Base-by-base conservation (phyloP, 108 stramenopile species). In the Seminavis robusta region DNA sequence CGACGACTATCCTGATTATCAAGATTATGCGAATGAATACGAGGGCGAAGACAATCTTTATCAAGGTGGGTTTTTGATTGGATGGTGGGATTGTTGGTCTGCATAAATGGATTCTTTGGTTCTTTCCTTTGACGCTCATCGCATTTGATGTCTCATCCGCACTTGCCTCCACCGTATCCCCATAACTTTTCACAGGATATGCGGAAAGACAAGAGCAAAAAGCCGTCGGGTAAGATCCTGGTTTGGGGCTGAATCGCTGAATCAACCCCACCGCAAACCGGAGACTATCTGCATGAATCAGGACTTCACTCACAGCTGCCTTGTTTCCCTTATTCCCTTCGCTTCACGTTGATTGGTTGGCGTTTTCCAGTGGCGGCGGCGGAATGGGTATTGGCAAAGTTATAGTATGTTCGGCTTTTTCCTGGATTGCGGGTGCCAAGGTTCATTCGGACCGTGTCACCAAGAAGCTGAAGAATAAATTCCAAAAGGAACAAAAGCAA, bases 401-500 rank as follows among this genome's bases (percentile, higher is more conserved):
- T 26, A 50, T 77, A 6, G 29, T 72, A 7, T 63, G 73, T 33
- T 80, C 74, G 16, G 80, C 64, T 19, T 66, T 58, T 19, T 65
- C 74, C 9, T 89, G 86, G 73, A 41, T 86, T 17, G 51, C 80
- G 47, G 92, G 87, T 24, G 87, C 76, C 16, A 78, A 81, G 52
- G 56, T 84, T 47, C 88, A 93, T 67, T 71, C 77, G 9, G 69
- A 81, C 1, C 68, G 83, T 11, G 77, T 77, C 8, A 57, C 78
- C 17, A 86, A 89, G 55, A 77, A 79, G 49, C 26, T 88, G 19
- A 88, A 79, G 70, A 56, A 62, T 54, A 86, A 89, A 63, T 83
- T 84, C 52, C 61, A 79, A 64, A 75, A 78, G 56, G 89, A 90
- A 60, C 84, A 88, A 76, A 94, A 94, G 68, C 61, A 81, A 47